Evolutionary conservation across 1,139 yeast species (phyloP), one percentile per base, ranked within the genome.

Genomic region (Candida pseudocylindracea): DNA sequence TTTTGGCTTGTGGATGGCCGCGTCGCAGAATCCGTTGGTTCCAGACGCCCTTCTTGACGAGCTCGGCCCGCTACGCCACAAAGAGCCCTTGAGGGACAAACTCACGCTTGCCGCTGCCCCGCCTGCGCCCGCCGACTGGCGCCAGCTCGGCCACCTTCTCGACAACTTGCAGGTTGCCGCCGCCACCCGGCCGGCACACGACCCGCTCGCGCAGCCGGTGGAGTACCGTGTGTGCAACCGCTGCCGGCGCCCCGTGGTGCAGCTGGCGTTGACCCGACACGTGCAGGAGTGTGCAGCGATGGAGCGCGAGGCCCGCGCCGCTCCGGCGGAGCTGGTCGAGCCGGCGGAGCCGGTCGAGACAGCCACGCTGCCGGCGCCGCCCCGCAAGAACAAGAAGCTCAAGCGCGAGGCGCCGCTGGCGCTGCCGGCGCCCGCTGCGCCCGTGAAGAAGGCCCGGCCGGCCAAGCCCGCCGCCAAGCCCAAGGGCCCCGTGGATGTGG

Each of bases 401-500:
- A 63, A 70, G 40, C 54, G 20, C 20, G 20, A 15, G 20, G 55
- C 53, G 45, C 56, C 67, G 31, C 57, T 65, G 26, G 65, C 63
- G 0, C 62, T 63, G 0, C 57, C 1, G 59, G 58, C 2, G 57
- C 54, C 25, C 33, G 59, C 1, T 59, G 58, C 2, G 57, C 54
- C 25, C 33, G 59, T 51, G 44, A 55, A 46, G 44, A 63, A 56
- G 39, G 65, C 51, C 38, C 57, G 63, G 8, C 63, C 70, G 40
- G 53, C 67, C 33, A 68, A 65, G 40, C 45, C 68, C 8, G 58
- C 60, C 26, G 61, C 74, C 2, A 75, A 75, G 43, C 61, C 66
- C 28, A 79, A 76, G 42, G 88, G 81, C 3, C 80, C 85, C 0
- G 93, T 85, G 29, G 93, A 88, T 50, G 92, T 88, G 31, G 95